Conservation (phyloP, 306 rosid genomes). For the Pyrus bretschneideri region DNA sequence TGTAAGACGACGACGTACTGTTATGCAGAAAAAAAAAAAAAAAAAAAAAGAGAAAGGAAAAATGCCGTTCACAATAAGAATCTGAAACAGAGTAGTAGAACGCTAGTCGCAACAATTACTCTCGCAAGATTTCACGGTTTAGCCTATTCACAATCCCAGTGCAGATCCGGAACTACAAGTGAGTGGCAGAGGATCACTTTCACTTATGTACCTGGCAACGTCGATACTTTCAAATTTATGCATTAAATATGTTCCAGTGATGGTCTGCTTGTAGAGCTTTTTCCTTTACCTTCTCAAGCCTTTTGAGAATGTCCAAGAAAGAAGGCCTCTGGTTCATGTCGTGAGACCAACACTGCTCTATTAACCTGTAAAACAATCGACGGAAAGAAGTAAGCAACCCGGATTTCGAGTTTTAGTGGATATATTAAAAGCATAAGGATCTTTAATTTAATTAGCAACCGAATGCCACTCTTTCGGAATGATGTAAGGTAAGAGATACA, state of each 20-base stretch:
- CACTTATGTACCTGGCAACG: constrained; percentile 11
- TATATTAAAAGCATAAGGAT: neutral
- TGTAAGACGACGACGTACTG: neutral
- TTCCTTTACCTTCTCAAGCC: constrained; percentile 72
- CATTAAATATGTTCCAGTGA: constrained; percentile 59
- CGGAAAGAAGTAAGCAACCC: neutral
- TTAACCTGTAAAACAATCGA: constrained; percentile 44
- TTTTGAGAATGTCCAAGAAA: constrained; percentile 78
- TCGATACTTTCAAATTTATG: constrained; percentile 24
- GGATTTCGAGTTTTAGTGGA: neutral
- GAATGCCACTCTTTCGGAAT: neutral
- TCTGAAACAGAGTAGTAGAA: constrained; percentile 15
- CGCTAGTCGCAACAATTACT: constrained; percentile 6
- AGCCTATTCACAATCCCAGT: constrained; percentile 31
- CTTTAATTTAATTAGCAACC: neutral
- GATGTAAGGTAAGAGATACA: neutral
- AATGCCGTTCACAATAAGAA: constrained; percentile 12
- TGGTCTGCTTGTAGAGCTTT: constrained; percentile 51
- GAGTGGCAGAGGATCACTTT: constrained; percentile 11
- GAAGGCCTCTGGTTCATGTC: constrained; percentile 71
- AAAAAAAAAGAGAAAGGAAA: neutral
- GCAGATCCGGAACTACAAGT: constrained; percentile 10
- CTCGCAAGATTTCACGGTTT: constrained; percentile 14
- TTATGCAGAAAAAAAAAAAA: neutral
- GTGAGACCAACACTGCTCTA: constrained; percentile 65